Evolutionary conservation across 108 stramenopile species (phyloP).

Genomic region (Cyclotella cryptica): DNA sequence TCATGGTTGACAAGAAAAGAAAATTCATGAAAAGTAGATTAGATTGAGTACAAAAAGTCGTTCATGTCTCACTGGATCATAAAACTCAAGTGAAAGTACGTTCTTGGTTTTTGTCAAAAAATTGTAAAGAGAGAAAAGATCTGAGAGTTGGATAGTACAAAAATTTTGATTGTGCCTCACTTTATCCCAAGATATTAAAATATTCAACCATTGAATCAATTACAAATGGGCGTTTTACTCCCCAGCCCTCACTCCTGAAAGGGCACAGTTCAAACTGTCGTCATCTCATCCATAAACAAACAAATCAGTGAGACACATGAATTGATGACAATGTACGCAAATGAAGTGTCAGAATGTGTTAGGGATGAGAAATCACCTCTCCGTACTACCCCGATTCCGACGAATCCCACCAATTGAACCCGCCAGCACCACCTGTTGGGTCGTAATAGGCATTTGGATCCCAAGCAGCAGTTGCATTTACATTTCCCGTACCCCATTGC

Average conservation of each 20-base stretch:
- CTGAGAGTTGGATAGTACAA: too few species aligned
- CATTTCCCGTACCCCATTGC: slow-evolving; percentile 39
- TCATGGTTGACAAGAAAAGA: too few species aligned
- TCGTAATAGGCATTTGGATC: slow-evolving; percentile 25
- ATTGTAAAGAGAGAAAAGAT: too few species aligned
- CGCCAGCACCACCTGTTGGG: slow-evolving; percentile 65
- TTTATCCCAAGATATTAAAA: neutral
- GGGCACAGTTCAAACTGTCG: too few species aligned
- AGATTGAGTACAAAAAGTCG: too few species aligned
- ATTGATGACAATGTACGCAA: neutral
- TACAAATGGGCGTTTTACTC: neutral
- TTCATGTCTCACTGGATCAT: too few species aligned
- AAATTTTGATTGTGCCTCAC: neutral
- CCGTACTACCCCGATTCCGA: slow-evolving; percentile 2
- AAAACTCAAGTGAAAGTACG: too few species aligned
- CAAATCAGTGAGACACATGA: neutral
- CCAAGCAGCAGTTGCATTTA: slow-evolving; percentile 27
- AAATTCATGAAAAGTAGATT: too few species aligned
- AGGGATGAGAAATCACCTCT: neutral
- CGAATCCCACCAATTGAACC: slow-evolving; percentile 92
- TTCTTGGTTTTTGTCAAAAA: too few species aligned
- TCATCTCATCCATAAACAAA: neutral
- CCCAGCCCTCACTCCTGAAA: neutral
- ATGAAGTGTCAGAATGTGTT: neutral
- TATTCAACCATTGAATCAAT: neutral